Evolutionary conservation across 768 basidiomycete species (phyloP).

Genomic region (Collybia mongolica): DNA sequence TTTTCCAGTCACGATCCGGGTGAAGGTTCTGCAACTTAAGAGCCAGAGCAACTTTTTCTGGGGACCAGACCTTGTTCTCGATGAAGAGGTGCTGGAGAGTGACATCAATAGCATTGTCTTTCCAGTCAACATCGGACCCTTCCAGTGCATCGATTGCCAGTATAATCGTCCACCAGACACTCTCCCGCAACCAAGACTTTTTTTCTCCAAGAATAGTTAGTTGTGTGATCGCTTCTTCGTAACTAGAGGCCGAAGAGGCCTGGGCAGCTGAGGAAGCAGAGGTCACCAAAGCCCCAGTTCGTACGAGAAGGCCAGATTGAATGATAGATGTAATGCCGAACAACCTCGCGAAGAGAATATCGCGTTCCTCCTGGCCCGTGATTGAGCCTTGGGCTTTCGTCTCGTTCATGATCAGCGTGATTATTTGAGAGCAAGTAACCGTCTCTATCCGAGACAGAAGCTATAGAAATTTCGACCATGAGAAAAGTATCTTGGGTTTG

Average conservation of each 20-base stretch:
- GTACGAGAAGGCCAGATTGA: slow-evolving; percentile 79
- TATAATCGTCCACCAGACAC: slow-evolving; percentile 82
- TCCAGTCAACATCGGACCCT: slow-evolving; percentile 67
- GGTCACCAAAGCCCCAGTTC: slow-evolving; percentile 50
- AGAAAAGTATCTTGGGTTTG: not conserved
- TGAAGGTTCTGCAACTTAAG: slow-evolving; percentile 63
- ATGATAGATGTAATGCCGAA: slow-evolving; percentile 88
- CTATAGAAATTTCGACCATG: slow-evolving; percentile 35
- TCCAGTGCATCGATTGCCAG: slow-evolving; percentile 62
- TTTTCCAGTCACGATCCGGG: slow-evolving; percentile 68
- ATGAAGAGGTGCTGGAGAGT: slow-evolving; percentile 53
- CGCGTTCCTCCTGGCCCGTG: slow-evolving; percentile 91
- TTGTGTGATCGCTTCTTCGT: slow-evolving; percentile 53
- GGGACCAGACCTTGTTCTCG: slow-evolving; percentile 67
- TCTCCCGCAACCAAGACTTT: slow-evolving; percentile 90
- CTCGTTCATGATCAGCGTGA: slow-evolving; percentile 70
- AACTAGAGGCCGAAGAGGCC: slow-evolving; percentile 59
- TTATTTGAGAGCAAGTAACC: slow-evolving; percentile 73
- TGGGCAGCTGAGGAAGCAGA: slow-evolving; percentile 52
- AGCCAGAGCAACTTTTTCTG: slow-evolving; percentile 84
- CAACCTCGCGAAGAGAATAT: slow-evolving; percentile 86
- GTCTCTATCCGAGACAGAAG: slow-evolving; percentile 77
- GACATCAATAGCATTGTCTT: slow-evolving; percentile 54
- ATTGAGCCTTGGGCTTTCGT: slow-evolving; percentile 74
- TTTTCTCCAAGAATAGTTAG: slow-evolving; percentile 72